These are phyloP conservation scores for Ambrosiella cleistominuta DNA, from an alignment of 2,329 filamentous ascomycete genomes.

Conservation along the genomic window DNA sequence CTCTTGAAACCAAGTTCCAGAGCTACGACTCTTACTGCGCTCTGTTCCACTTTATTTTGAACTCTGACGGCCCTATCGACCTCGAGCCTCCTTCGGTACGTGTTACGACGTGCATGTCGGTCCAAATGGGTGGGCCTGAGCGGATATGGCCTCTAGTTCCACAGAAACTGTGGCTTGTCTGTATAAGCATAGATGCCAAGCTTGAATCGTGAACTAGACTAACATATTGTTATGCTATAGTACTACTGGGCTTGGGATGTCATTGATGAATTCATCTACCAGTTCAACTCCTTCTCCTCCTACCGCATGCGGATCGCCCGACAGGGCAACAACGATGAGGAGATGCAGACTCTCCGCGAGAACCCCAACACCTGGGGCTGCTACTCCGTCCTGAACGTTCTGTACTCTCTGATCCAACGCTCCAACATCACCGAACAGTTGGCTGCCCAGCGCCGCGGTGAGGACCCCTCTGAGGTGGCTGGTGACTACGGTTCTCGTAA, in stretches of 20 bases:
- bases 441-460: slow-evolving; percentile 80
- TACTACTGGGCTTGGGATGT: slow-evolving; percentile 99
- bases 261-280: slow-evolving; percentile 99
- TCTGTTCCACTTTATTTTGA: slow-evolving; percentile 96
- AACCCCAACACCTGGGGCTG: slow-evolving; percentile 99
- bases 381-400: slow-evolving; percentile 97
- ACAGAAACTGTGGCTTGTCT: too few relatives aligned
- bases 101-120: slow-evolving; percentile 16
- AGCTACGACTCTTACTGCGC: slow-evolving; percentile 99
- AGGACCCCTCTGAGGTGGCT: slow-evolving; percentile 73
- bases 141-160: too few relatives aligned
- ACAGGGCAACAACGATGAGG: slow-evolving; percentile 71
- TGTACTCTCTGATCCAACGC: slow-evolving; percentile 96
- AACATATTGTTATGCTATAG: slow-evolving; percentile 27
- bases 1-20: slow-evolving; percentile 90
- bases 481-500: slow-evolving; percentile 91
- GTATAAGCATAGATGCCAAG: not conserved
- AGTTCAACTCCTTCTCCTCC: slow-evolving; percentile 98
- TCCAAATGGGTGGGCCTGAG: not conserved
- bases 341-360: slow-evolving; percentile 76
- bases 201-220: not conserved
- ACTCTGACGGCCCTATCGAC: slow-evolving; percentile 97
- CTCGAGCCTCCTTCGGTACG: slow-evolving; percentile 88
- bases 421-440: slow-evolving; percentile 98
- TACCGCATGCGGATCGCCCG: slow-evolving; percentile 86